Conservation (phyloP, 805 yeast genomes). For the Nakazawaea laoshanensis region DNA sequence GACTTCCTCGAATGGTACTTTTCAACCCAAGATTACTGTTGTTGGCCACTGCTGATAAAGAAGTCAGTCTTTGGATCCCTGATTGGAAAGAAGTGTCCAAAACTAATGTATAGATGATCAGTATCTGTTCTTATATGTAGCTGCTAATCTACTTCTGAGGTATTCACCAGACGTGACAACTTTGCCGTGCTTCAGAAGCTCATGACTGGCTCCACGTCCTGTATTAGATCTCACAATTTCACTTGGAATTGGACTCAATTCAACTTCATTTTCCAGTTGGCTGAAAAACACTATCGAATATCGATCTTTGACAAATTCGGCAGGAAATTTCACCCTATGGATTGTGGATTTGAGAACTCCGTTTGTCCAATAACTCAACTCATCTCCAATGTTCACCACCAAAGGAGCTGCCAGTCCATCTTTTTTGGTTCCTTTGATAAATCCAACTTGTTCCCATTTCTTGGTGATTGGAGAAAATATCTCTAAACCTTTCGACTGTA, state of each 20-base stretch:
- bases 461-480: slow-evolving; percentile 38
- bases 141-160: slow-evolving; percentile 51
- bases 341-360: slow-evolving; percentile 59
- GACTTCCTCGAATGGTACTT: slow-evolving; percentile 37
- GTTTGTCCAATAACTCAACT: slow-evolving; percentile 66
- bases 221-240: slow-evolving; percentile 12
- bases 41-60: slow-evolving; percentile 59
- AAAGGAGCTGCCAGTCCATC: slow-evolving; percentile 47
- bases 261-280: slow-evolving; percentile 53
- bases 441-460: slow-evolving; percentile 56
- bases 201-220: slow-evolving; percentile 14
- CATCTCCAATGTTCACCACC: slow-evolving; percentile 67
- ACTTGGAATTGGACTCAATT: slow-evolving; percentile 57
- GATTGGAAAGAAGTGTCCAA: slow-evolving; percentile 5
- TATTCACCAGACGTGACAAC: slow-evolving; percentile 62
- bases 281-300: slow-evolving; percentile 68
- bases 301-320: slow-evolving; percentile 38
- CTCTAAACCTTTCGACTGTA: slow-evolving; percentile 63
- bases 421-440: slow-evolving; percentile 26
- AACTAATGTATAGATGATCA: background rate
- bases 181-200: slow-evolving; percentile 27
- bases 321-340: slow-evolving; percentile 55
- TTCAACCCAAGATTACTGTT: slow-evolving; percentile 57
- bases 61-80: slow-evolving; percentile 35
- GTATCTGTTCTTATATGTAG: slow-evolving; percentile 38